Conservation (phyloP, 2,329 filamentous ascomycete genomes). For the Colletotrichum lupini region DNA sequence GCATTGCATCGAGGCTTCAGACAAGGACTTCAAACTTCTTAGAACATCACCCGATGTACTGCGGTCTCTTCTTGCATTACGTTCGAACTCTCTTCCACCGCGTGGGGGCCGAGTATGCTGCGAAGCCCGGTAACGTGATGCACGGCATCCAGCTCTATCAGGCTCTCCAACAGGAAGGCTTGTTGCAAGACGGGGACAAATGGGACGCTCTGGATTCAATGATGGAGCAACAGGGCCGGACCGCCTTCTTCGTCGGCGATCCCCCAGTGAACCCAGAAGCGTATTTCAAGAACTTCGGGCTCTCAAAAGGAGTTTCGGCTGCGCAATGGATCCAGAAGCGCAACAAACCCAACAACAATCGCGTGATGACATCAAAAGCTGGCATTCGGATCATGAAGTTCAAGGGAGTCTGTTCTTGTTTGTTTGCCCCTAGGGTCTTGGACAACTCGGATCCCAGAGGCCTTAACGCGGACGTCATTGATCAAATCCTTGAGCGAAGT, state of each 20-base stretch:
- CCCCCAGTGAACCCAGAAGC: constrained; percentile 34
- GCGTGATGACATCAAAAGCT: constrained; percentile 20
- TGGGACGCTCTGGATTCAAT: constrained; percentile 21
- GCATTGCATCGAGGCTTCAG: background rate
- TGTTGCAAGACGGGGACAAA: constrained; percentile 35
- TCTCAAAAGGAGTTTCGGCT: constrained; percentile 36
- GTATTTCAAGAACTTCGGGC: constrained; percentile 40
- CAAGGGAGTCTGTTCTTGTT: background rate
- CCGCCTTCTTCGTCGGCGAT: constrained; percentile 39
- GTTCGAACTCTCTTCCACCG: constrained; percentile 35
- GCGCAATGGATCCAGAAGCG: constrained; percentile 37
- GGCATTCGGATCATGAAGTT: constrained; percentile 36
- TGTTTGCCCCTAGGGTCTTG: background rate
- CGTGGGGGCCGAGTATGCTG: constrained; percentile 30
- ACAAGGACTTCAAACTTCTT: constrained; percentile 34
- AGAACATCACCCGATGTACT: constrained; percentile 38
- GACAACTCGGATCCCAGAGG: constrained; percentile 3
- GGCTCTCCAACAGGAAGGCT: constrained; percentile 37
- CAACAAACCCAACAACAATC: background rate
- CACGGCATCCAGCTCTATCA: constrained; percentile 38
- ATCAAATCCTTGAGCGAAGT: constrained; percentile 11
- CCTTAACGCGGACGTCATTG: constrained; percentile 1
- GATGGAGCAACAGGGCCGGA: constrained; percentile 31
- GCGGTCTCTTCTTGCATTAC: constrained; percentile 37
- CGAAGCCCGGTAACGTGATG: constrained; percentile 35